These are phyloP conservation scores for Colletotrichum cuscutae DNA, from an alignment of 2,329 filamentous ascomycete genomes.

Conservation along the genomic window DNA sequence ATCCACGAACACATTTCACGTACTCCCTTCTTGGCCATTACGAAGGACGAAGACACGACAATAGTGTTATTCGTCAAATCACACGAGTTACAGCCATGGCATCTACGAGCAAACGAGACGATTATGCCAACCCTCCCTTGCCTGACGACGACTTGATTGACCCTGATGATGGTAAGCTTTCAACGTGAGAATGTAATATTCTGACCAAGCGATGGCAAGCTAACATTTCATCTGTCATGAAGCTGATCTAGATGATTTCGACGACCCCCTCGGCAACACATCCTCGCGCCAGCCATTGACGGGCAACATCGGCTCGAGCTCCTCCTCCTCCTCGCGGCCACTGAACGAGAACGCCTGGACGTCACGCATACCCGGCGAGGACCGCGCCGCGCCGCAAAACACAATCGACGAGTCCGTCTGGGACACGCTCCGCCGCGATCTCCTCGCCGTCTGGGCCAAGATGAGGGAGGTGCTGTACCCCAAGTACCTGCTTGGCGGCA, in stretches of 20 bases:
- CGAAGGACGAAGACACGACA: neutral
- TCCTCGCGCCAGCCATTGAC: conserved; percentile 83
- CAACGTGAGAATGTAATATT: neutral
- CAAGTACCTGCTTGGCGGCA: conserved; percentile 85
- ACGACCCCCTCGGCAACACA: conserved; percentile 79
- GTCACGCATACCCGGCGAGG: conserved; percentile 90
- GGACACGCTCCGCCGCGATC: conserved; percentile 93
- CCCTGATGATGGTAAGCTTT: conserved; percentile 76
- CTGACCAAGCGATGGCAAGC: neutral
- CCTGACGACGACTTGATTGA: conserved; percentile 80
- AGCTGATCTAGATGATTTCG: conserved; percentile 92
- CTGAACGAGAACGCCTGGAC: conserved; percentile 86
- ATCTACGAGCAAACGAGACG: conserved; percentile 59
- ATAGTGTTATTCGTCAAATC: neutral
- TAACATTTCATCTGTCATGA: conserved; percentile 1
- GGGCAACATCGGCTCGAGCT: conserved; percentile 78
- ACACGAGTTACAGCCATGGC: conserved; percentile 50
- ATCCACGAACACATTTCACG: neutral
- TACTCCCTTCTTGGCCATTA: neutral
- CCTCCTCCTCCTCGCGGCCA: conserved; percentile 64
- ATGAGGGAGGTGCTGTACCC: conserved; percentile 97
- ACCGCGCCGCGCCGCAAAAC: conserved; percentile 87
- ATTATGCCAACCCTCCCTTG: conserved; percentile 70
- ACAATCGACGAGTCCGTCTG: conserved; percentile 98
- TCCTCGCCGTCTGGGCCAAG: conserved; percentile 96